phyloP scores from a whole-genome alignment of 352 stramenopile species.

The Phytophthora brassicae region DNA sequence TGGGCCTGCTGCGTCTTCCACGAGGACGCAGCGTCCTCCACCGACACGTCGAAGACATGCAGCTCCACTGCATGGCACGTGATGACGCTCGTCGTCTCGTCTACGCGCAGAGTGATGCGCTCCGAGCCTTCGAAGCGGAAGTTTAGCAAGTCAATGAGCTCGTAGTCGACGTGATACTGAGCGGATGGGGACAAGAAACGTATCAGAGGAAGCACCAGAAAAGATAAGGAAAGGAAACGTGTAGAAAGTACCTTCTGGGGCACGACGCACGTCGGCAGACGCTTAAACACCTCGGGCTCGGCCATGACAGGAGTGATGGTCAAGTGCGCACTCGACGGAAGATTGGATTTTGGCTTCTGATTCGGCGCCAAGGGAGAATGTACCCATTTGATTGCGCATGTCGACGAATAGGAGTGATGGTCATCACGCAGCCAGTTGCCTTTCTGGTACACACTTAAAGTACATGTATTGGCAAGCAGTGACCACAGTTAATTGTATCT shows the following conservation, averaged over 20 bases:
- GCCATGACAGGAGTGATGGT: constrained; percentile 28
- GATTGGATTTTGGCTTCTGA: constrained; percentile 13
- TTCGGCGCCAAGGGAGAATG: constrained; percentile 3
- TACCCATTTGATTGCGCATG: constrained; percentile 17
- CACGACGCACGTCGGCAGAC: constrained; percentile 56
- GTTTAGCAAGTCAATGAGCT: constrained; percentile 76
- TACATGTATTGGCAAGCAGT: neutral
- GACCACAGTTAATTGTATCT: neutral
- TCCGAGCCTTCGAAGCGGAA: constrained; percentile 78
- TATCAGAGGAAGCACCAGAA: neutral
- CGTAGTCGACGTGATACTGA: constrained; percentile 76
- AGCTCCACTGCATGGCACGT: constrained; percentile 95
- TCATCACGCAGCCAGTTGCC: too few species aligned
- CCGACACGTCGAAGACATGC: constrained; percentile 72
- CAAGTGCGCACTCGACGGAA: constrained; percentile 12
- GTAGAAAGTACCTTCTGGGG: constrained; percentile 48
- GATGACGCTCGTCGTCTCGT: constrained; percentile 72
- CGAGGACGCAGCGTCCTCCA: constrained; percentile 37
- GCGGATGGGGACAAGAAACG: neutral
- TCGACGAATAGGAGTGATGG: too few species aligned
- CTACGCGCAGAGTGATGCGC: constrained; percentile 51
- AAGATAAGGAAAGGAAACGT: neutral
- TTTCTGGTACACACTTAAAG: too few species aligned
- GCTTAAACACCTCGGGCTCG: constrained; percentile 44
- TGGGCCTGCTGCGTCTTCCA: constrained; percentile 34